Evolutionary conservation across 2,329 filamentous ascomycete genomes (phyloP).

Genomic region (Fusarium temperatum): DNA sequence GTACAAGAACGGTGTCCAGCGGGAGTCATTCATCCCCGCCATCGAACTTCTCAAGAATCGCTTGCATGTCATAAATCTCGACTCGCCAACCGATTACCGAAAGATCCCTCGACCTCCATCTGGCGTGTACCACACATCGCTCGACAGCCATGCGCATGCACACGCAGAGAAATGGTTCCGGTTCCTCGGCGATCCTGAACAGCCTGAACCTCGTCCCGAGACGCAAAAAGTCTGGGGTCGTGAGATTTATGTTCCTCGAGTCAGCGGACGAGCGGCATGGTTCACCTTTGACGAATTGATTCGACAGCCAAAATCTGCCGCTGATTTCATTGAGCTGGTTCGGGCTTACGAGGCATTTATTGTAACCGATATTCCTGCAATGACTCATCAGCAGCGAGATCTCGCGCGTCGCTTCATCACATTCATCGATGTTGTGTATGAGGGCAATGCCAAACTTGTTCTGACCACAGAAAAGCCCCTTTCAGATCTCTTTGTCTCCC

Average conservation of each 20-base stretch:
- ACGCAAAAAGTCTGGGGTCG: slow-evolving; percentile 91
- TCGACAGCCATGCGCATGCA: slow-evolving; percentile 77
- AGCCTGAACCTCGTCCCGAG: slow-evolving; percentile 78
- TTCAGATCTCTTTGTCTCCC: slow-evolving; percentile 83
- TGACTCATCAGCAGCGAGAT: slow-evolving; percentile 88
- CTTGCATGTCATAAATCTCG: slow-evolving; percentile 90
- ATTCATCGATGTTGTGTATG: slow-evolving; percentile 96
- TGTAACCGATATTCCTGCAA: slow-evolving; percentile 88
- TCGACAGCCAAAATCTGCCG: slow-evolving; percentile 85
- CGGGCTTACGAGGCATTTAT: slow-evolving; percentile 92
- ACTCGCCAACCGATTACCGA: slow-evolving; percentile 95
- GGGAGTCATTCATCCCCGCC: slow-evolving; percentile 93
- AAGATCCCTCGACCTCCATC: slow-evolving; percentile 94
- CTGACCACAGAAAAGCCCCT: slow-evolving; percentile 89
- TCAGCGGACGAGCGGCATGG: slow-evolving; percentile 86
- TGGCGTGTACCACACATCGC: slow-evolving; percentile 90
- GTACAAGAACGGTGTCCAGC: slow-evolving; percentile 98
- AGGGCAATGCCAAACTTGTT: slow-evolving; percentile 91
- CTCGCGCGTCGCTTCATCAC: slow-evolving; percentile 94
- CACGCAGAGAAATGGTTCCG: slow-evolving; percentile 96
- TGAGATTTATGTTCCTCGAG: slow-evolving; percentile 85
- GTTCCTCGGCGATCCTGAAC: slow-evolving; percentile 86
- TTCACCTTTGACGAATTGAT: slow-evolving; percentile 96
- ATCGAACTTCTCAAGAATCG: slow-evolving; percentile 89
- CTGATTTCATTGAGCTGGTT: slow-evolving; percentile 93